Base-by-base conservation (phyloP, 257 asterid genomes). In the Fraxinus anomala region DNA sequence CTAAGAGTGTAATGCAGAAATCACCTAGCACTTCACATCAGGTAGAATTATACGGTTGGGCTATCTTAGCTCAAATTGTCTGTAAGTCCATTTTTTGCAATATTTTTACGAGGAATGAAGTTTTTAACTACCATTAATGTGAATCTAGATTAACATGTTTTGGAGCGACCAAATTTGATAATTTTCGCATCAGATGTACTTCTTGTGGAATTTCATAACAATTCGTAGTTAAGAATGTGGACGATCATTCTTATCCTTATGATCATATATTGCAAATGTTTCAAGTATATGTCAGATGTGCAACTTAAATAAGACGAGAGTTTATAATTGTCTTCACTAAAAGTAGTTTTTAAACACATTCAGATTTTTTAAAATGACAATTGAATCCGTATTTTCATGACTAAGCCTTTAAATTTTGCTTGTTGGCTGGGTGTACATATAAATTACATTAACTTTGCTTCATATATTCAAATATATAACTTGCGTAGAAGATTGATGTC, bases 21-120 rank as follows among this genome's bases (percentile, higher is more conserved):
- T 93, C 98, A 77, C 87, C 96, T 77, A 88, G 96, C 82, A 85
- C 96, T 80, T 89, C 97, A 59, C 83, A 85, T 84, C 94, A 89
- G 94, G 99, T 95, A 80, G 70, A 83, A 72, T 21, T 19, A 73
- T 36, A 70, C 61, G 75, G 9, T 51, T 51, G 63, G 8, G 61
- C 74, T 14, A 4, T 10, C 16, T 10, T 30, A 56, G 61, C 78
- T 66, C 76, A 30, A 21, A 36, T 68, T 28, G 17, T 61, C 14
- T 79, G 16, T 33, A 21, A 42, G 21, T 51, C 28, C 13, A 28
- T 49, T 17, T 42, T 42, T 51, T 37, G 63, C 63, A 51, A 17
- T 51, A 51, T 16, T 16, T 23, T 51, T 51, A 51, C 17, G 5
- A 51, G n/a, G 63, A 51, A 51, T 16, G 9, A 51, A 19, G n/a